Percentiles rank a stretch among this genome's conserved stretches.
Conservation (phyloP, 345 rosid genomes). For the Linum tenue region DNA sequence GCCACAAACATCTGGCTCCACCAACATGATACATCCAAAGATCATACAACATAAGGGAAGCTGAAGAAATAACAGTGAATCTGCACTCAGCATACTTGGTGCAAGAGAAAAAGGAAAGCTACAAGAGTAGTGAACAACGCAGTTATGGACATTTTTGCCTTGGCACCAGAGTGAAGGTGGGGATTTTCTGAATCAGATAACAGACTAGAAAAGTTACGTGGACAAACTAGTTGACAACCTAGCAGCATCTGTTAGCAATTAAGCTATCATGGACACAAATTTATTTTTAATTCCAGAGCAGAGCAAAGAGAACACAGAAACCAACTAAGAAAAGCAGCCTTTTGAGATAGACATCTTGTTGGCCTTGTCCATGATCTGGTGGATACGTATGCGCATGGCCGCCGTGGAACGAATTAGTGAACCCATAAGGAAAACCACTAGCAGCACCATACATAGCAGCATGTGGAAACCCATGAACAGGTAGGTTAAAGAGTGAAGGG, state of each 20-base stretch:
- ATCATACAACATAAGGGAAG: background rate
- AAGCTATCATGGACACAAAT: constrained; percentile 1
- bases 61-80: background rate
- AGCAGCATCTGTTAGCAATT: background rate
- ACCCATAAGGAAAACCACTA: constrained; percentile 66
- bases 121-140: background rate
- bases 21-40: background rate
- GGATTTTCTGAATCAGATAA: background rate
- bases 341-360: constrained; percentile 67
- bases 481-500: constrained; percentile 75
- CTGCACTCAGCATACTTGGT: background rate
- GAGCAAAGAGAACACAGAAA: constrained; percentile 48
- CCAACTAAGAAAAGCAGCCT: constrained; percentile 45
- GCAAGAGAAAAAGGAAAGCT: background rate
- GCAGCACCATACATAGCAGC: constrained; percentile 68
- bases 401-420: constrained; percentile 53
- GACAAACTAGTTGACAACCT: background rate
- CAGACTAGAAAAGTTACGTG: background rate
- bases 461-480: constrained; percentile 78
- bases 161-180: background rate
- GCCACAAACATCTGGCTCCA: background rate
- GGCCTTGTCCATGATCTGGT: constrained; percentile 55
- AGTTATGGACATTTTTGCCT: background rate
- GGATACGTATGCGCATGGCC: constrained; percentile 58
- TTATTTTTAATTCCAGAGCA: constrained; percentile 42